Base-by-base conservation (phyloP, 1,139 yeast genomes). In the Suhomyces yuchorum region DNA sequence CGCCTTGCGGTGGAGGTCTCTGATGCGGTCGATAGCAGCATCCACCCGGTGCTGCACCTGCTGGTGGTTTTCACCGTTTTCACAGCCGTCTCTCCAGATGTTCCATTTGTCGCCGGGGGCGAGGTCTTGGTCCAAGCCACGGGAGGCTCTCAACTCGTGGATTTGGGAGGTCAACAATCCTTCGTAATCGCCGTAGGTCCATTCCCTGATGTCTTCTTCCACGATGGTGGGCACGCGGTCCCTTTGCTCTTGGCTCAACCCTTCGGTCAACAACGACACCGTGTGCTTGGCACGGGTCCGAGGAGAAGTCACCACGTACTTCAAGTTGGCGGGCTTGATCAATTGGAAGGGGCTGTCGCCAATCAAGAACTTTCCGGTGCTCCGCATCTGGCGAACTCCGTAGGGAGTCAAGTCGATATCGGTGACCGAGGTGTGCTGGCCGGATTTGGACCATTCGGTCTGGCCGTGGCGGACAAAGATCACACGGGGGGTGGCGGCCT, bases 111-210 rank as follows among this genome's bases (percentile, higher is more conserved):
- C 58, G 51, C 77, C 70, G 3, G 38, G 35, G 3, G 43, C 37
- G 54, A 58, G 54, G 37, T 59, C 52, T 33, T 55, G 43, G 46
- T 80, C 84, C 42, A 87, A 70, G 0, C 96, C 96, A 51, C 85
- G 75, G 17, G 69, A 62, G 40, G 71, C 70, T 59, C 97, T 80
- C 55, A 81, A 65, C 9, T 72, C 77, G 37, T 77, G 71, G 63
- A 92, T 91, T 56, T 91, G 82, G 12, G 71, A 67, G 1, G 96
- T 87, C 48, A 76, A 66, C 58, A 85, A 67, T 4, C 98, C 98
- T 71, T 92, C 98, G 65, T 92, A 92, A 59, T 88, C 95, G 56
- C 98, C 98, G 61, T 92, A 92, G 57, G 89, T 95, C 97, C 98
- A 92, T 69, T 92, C 98, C 55, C 95, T 78, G 44, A 90, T 68